Evolutionary conservation across 257 asterid genomes (phyloP), one percentile per base, ranked within the genome.

Genomic region (Nicotiana attenuata): DNA sequence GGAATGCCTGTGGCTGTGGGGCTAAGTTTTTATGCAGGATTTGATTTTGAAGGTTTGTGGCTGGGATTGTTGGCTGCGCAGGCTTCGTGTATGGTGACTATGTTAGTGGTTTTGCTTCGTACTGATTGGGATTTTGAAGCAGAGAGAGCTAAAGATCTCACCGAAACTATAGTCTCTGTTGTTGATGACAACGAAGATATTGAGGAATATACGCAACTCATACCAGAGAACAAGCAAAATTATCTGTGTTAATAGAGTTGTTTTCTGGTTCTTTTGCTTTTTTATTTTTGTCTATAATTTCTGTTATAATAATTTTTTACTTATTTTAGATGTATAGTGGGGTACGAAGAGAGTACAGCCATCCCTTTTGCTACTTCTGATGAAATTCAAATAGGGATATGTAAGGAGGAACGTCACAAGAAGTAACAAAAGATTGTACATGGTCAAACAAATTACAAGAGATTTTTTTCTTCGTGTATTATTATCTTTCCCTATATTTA

Each of bases 51-150:
- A 69, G 88, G 88, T 20, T 53, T 82, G 3, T 85, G 88, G 88
- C 9, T 85, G 63, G 88, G 88, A 38, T 47, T 85, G 13, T 71
- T 82, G 57, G 85, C 83, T 1, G 85, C 88, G 0, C 88, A 85
- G 19, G 85, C 47, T 0, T 80, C 88, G 7, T 85, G 88, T 65
- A 85, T 85, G 85, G 77, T 80, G 2, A 65, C 84, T 10, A 83
- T 85, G 88, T 29, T 85, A 63, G 22, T 80, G 5, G 86, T 83
- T 33, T 75, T 83, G 86, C 67, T 80, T n/a, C 79, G 55, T 47
- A 85, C 84, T 17, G 86, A 85, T 80, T 85, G 88, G 88, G 84
- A 85, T 14, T 64, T 83, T 35, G 83, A 85, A 81, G 68, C 81
- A 31, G 53, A 60, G 22, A 85, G 84, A 80, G 84, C 88, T 31